Conservation (phyloP, 176 grass and related monocot genomes). For the Aegilops umbellulata region DNA sequence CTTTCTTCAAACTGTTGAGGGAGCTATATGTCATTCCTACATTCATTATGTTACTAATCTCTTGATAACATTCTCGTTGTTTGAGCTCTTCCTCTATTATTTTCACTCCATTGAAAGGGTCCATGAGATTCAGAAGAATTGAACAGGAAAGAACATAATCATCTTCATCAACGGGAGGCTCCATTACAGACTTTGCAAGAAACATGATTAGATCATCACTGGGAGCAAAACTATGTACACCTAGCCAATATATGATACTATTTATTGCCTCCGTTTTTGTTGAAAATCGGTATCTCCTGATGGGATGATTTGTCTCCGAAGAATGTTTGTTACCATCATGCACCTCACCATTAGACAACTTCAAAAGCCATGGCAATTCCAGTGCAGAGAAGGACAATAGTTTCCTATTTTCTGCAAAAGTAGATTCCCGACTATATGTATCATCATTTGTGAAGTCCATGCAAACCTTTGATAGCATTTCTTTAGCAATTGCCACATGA, state of each 20-base stretch:
- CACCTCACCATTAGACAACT: conserved; percentile 59
- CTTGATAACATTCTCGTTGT: conserved; percentile 67
- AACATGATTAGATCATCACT: conserved; percentile 72
- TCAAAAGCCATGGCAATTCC: conserved; percentile 84
- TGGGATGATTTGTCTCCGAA: conserved; percentile 36
- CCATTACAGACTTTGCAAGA: conserved; percentile 77
- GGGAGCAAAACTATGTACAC: conserved; percentile 59
- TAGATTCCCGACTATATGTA: conserved; percentile 38
- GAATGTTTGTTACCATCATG: conserved; percentile 42
- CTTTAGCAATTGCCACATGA: conserved; percentile 42
- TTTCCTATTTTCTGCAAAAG: conserved; percentile 67
- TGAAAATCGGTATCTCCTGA: conserved; percentile 49
- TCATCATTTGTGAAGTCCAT: conserved; percentile 58
- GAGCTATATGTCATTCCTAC: conserved; percentile 89
- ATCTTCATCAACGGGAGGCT: conserved; percentile 68
- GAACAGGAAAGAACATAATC: conserved; percentile 65
- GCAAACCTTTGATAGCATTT: conserved; percentile 68
- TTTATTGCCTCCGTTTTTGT: conserved; percentile 55
- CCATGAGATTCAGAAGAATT: conserved; percentile 83
- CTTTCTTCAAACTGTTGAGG: conserved; percentile 82
- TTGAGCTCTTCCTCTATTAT: conserved; percentile 88
- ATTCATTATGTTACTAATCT: conserved; percentile 89
- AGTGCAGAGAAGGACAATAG: conserved; percentile 60
- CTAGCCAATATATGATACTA: conserved; percentile 72
- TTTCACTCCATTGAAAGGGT: conserved; percentile 84